phyloP scores from a whole-genome alignment of 805 yeast species.

The Saturnispora dispora region DNA sequence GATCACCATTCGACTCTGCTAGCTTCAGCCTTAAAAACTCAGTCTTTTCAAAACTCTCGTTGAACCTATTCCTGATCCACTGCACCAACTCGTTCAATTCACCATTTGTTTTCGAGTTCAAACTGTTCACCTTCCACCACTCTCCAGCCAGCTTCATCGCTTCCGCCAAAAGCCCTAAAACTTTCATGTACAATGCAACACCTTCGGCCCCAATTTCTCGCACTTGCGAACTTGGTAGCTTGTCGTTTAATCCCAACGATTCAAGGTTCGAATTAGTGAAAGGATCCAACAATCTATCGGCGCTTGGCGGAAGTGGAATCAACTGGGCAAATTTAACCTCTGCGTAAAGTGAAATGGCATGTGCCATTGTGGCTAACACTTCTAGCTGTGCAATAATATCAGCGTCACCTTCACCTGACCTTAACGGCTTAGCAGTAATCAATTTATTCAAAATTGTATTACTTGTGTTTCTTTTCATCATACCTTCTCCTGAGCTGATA shows the following conservation, averaged over 20 bases:
- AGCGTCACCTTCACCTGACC: slow-evolving; percentile 19
- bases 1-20: slow-evolving; percentile 35
- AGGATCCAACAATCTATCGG: slow-evolving; percentile 3
- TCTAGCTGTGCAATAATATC: slow-evolving; percentile 47
- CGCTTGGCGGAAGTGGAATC: slow-evolving; percentile 56
- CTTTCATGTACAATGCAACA: slow-evolving; percentile 72
- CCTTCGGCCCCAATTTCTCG: slow-evolving; percentile 48
- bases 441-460: slow-evolving; percentile 4
- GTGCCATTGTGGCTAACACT: slow-evolving; percentile 78
- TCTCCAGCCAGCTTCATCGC: slow-evolving; percentile 81
- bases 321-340: slow-evolving; percentile 84
- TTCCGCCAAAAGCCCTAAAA: slow-evolving; percentile 68
- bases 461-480: slow-evolving; percentile 1
- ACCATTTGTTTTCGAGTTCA: slow-evolving; percentile 23
- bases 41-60: slow-evolving; percentile 83
- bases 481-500: not conserved
- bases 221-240: slow-evolving; percentile 2
- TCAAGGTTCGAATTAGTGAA: slow-evolving; percentile 25
- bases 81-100: slow-evolving; percentile 59
- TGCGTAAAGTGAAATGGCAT: slow-evolving; percentile 80
- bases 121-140: slow-evolving; percentile 69
- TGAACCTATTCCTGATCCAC: slow-evolving; percentile 84
- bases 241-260: slow-evolving; percentile 6
- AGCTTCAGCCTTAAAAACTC: slow-evolving; percentile 57
- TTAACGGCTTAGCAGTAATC: slow-evolving; percentile 5